phyloP scores from a whole-genome alignment of 495 filamentous ascomycete species.

The Barbatosphaeria neglecta region DNA sequence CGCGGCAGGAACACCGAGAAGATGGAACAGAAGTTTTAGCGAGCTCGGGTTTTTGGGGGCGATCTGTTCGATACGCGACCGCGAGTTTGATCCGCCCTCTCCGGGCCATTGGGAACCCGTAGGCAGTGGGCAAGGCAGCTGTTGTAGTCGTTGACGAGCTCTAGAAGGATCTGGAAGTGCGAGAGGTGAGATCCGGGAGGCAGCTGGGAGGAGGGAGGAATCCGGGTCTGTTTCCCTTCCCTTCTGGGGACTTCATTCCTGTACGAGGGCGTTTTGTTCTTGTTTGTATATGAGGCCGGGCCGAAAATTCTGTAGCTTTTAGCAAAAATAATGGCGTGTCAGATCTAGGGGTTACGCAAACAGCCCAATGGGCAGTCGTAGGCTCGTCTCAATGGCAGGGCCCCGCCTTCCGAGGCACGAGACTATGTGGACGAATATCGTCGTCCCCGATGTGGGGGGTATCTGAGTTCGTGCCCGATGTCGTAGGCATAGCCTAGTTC shows the following conservation, averaged over 20 bases:
- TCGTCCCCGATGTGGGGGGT: too few relatives aligned
- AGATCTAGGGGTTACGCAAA: not conserved
- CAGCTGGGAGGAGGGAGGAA: not conserved
- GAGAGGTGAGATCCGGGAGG: not conserved
- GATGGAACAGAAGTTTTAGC: not conserved
- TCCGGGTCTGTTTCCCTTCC: not conserved
- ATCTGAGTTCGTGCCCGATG: too few relatives aligned
- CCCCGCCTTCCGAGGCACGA: too few relatives aligned
- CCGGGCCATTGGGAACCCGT: conserved; percentile 9
- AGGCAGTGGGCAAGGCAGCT: not conserved
- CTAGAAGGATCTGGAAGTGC: not conserved
- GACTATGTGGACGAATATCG: too few relatives aligned
- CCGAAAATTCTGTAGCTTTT: conserved; percentile 7
- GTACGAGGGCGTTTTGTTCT: not conserved
- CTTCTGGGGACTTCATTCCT: not conserved
- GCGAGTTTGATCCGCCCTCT: conserved; percentile 17
- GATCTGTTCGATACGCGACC: not conserved
- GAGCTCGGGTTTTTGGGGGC: conserved; percentile 1
- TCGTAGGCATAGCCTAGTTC: too few relatives aligned
- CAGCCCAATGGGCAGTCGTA: not conserved
- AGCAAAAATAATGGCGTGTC: conserved; percentile 7
- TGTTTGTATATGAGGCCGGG: conserved; percentile 5
- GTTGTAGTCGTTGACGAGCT: conserved; percentile 3
- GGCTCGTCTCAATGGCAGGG: not conserved
- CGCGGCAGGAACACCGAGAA: conserved; percentile 1